Evolutionary conservation across 495 filamentous ascomycete species (phyloP).

Genomic region (Niebla homalea): DNA sequence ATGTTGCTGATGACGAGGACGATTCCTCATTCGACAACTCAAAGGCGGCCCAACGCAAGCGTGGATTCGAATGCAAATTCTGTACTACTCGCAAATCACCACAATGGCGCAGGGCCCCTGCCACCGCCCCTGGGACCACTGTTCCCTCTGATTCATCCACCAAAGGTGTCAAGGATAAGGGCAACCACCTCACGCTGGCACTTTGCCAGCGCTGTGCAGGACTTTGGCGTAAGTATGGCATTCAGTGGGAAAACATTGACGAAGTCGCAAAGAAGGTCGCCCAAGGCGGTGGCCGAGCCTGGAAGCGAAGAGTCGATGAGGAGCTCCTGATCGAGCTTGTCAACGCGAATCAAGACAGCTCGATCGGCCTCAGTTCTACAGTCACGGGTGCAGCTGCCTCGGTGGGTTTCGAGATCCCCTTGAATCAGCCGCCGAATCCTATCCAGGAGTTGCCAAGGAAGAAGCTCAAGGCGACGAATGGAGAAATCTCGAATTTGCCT

Average conservation of each 20-base stretch:
- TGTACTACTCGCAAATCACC: constrained; percentile 65
- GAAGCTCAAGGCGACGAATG: constrained; percentile 33
- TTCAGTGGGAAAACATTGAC: constrained; percentile 92
- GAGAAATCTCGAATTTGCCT: constrained; percentile 35
- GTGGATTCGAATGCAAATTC: constrained; percentile 88
- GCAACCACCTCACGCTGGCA: constrained; percentile 60
- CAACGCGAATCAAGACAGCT: constrained; percentile 38
- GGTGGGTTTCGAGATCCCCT: constrained; percentile 30
- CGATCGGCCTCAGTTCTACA: constrained; percentile 31
- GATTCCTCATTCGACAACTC: constrained; percentile 92
- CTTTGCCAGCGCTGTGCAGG: constrained; percentile 82
- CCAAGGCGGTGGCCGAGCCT: constrained; percentile 66
- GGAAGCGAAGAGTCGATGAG: constrained; percentile 81
- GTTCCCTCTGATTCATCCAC: constrained; percentile 52
- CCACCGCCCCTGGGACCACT: constrained; percentile 53
- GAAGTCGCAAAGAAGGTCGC: constrained; percentile 84
- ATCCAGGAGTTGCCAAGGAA: constrained; percentile 46
- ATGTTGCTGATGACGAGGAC: constrained; percentile 84
- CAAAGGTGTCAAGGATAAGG: constrained; percentile 57
- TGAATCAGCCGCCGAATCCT: constrained; percentile 26
- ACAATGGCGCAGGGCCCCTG: constrained; percentile 86
- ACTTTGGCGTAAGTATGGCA: constrained; percentile 86
- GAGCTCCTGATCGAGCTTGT: constrained; percentile 75
- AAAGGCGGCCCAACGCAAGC: constrained; percentile 67
- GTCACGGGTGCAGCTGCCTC: constrained; percentile 34